These are phyloP conservation scores for Albifimbria verrucaria DNA, from an alignment of 2,329 filamentous ascomycete genomes.

Conservation along the genomic window DNA sequence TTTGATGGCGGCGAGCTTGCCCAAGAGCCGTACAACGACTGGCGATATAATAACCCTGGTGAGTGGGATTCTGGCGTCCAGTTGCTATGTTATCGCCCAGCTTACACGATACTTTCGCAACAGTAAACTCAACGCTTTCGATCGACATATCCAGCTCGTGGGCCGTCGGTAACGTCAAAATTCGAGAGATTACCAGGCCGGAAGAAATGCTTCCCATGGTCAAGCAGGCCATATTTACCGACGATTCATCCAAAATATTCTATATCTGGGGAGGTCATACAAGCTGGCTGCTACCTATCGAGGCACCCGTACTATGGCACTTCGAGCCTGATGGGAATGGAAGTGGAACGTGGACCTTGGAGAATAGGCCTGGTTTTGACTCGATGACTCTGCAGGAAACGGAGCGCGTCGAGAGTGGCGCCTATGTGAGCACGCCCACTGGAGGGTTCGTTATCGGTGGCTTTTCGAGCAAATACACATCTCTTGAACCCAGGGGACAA, in stretches of 20 bases:
- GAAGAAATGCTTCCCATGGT: not conserved
- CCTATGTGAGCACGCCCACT: not conserved
- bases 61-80: not conserved
- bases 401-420: not conserved
- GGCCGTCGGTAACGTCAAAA: not conserved
- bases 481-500: not conserved
- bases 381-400: too few relatives aligned
- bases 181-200: not conserved
- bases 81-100: not conserved
- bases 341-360: not conserved
- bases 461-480: not conserved
- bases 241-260: not conserved
- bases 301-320: not conserved
- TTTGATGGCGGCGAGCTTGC: not conserved
- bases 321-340: not conserved
- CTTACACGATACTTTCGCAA: not conserved
- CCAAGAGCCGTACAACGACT: not conserved
- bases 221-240: not conserved
- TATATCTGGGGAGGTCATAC: constrained; percentile 1
- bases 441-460: not conserved
- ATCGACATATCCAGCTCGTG: not conserved
- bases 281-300: not conserved
- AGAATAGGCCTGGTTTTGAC: too few relatives aligned
- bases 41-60: not conserved
- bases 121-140: not conserved